Conservation (phyloP, 2,329 filamentous ascomycete genomes). For the Chaetomium globosum region DNA sequence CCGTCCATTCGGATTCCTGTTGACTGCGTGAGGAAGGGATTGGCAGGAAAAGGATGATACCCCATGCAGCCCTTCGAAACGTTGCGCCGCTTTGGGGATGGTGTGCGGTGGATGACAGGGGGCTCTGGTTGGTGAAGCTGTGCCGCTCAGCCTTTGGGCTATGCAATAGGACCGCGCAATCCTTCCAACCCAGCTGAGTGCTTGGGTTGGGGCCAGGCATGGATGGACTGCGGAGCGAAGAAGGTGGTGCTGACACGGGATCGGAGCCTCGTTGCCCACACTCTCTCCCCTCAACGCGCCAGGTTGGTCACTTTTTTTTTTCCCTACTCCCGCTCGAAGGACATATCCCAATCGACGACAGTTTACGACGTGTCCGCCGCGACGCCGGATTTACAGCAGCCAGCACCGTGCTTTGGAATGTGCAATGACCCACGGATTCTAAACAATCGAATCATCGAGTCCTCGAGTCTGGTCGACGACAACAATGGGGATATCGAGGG, state of each 20-base stretch:
- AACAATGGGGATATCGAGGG: constrained; percentile 30
- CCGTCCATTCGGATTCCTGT: neutral
- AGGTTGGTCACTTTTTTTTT: neutral
- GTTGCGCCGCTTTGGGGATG: constrained; percentile 29
- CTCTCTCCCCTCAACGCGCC: constrained; percentile 4
- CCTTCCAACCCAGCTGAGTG: constrained; percentile 26
- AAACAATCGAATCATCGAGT: constrained; percentile 3
- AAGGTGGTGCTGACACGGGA: constrained; percentile 9
- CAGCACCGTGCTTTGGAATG: neutral
- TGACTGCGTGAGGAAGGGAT: neutral
- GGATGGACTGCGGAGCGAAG: neutral
- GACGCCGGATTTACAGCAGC: neutral
- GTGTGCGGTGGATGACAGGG: constrained; percentile 16
- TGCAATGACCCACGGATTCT: constrained; percentile 14
- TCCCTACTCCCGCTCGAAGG: neutral
- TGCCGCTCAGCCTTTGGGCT: constrained; percentile 31
- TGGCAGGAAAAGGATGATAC: constrained; percentile 1
- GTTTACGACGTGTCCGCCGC: neutral
- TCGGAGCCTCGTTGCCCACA: constrained; percentile 21
- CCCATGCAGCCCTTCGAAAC: constrained; percentile 19
- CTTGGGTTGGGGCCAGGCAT: constrained; percentile 8
- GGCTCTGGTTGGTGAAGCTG: constrained; percentile 33
- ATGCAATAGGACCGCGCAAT: constrained; percentile 28
- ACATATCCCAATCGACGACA: neutral
- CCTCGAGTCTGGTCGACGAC: constrained; percentile 1